Base-by-base conservation (phyloP, 805 yeast species). In the Nakazawaea ishiwadae region DNA sequence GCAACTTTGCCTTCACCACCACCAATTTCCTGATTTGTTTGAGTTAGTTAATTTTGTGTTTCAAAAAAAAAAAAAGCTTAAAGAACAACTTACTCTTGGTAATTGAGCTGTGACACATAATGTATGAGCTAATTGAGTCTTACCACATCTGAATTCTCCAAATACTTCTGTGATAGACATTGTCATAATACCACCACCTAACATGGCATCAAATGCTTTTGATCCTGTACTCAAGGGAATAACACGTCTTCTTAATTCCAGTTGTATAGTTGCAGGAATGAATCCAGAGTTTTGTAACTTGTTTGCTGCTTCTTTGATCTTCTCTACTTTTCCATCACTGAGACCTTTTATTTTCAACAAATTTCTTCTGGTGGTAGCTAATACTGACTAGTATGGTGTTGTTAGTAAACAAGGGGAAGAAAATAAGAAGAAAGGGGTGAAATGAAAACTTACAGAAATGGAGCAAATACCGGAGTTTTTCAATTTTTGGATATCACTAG, bases 1-100 rank as follows among this genome's bases (percentile, higher is more conserved):
- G 85, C 81, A 20, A 84, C 86, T 60, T 83, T 84, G 0, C 91
- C 91, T 56, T 82, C 90, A 11, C 81, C 89, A 4, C 91, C 91
- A 4, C 90, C 90, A 73, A 79, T 66, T 28, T 73, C 75, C 55
- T 55, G 12, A 18, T 17, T 27, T 19, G 19, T 18, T 17, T 24
- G n/a, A 14, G 23, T 11, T 8, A 35, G 8, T 15, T 24, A 15
- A 14, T 15, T 19, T 33, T 24, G 4, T 27, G 5, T 4, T 7
- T 17, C 15, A 3, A 12, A 18, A 5, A 7, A 23, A 18, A 31
- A 9, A 34, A 12, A 37, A 31, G 12, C 11, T 26, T 4, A 11
- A 39, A 12, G 16, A 6, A 6, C 4, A 26, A 41, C 52, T 11
- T 35, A 65, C 70, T 33, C 69, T 75, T 8, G 87, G 88, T 44